A percentile compares a stretch with the other conserved stretches of the same genome.
phyloP scores from a whole-genome alignment of 2,329 filamentous ascomycete species.

The Furcasterigmium sp. region DNA sequence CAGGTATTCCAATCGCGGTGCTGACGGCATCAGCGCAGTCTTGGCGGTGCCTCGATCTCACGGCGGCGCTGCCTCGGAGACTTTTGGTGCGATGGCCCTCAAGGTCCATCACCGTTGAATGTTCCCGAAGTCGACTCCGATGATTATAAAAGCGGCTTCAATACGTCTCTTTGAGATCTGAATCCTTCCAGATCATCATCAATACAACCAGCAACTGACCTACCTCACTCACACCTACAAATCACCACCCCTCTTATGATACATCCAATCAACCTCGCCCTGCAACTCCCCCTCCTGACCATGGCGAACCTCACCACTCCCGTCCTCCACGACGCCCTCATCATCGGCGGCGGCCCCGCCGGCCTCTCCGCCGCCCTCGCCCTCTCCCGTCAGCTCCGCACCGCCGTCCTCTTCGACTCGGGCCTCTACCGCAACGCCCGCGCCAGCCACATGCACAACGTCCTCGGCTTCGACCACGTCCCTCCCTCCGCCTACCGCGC shows the following conservation, averaged over 20 bases:
- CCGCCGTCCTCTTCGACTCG: conserved; percentile 43
- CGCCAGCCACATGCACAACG: conserved; percentile 42
- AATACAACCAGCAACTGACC: too few relatives aligned
- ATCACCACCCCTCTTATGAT: neutral
- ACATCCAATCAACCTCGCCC: neutral
- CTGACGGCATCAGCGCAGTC: too few relatives aligned
- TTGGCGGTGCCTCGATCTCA: too few relatives aligned
- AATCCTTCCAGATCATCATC: too few relatives aligned
- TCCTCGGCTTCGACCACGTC: conserved; percentile 32
- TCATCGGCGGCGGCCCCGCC: conserved; percentile 48
- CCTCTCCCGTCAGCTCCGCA: conserved; percentile 43
- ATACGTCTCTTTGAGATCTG: too few relatives aligned
- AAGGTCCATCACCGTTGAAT: too few relatives aligned
- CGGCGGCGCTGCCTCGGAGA: too few relatives aligned
- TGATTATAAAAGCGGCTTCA: too few relatives aligned
- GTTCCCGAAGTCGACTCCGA: too few relatives aligned
- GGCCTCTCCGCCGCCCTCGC: conserved; percentile 41
- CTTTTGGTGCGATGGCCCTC: too few relatives aligned
- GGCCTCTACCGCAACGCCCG: conserved; percentile 43
- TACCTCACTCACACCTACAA: neutral
- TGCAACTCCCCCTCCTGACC: neutral
- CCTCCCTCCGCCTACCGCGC: conserved; percentile 27
- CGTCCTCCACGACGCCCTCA: conserved; percentile 39
- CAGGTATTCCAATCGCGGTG: too few relatives aligned
- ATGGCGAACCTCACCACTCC: neutral